These are phyloP conservation scores for Enterocytospora artemiae DNA, from an alignment of 371 early-diverging fungal species.

Conservation along the genomic window DNA sequence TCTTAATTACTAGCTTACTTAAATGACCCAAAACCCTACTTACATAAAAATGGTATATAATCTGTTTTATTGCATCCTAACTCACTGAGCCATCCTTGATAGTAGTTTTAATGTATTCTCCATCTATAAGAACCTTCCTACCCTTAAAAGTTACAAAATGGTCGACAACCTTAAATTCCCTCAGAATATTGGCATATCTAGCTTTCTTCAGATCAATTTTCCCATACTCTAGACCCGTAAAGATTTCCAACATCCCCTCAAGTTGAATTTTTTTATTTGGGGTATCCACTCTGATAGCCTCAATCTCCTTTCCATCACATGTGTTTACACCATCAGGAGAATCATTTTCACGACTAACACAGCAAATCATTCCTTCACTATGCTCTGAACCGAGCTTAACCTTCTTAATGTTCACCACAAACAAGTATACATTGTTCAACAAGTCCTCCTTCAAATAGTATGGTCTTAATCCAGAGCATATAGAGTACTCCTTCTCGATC, in stretches of 20 bases:
- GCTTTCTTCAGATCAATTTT: constrained; percentile 35
- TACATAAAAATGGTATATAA: too few species aligned
- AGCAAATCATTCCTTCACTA: constrained; percentile 58
- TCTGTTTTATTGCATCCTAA: too few species aligned
- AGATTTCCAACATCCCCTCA: constrained; percentile 6
- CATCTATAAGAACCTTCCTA: neutral
- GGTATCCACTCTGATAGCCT: constrained; percentile 52
- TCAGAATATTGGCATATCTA: constrained; percentile 21
- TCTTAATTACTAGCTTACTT: too few species aligned
- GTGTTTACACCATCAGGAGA: too few species aligned
- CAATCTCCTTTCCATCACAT: constrained; percentile 48
- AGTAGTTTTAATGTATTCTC: too few species aligned
- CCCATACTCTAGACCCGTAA: constrained; percentile 11
- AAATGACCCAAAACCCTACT: too few species aligned
- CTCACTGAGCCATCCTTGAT: too few species aligned
- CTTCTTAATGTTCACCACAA: constrained; percentile 56
- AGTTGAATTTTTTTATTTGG: constrained; percentile 60
- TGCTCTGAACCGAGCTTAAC: constrained; percentile 47
- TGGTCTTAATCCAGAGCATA: constrained; percentile 56
- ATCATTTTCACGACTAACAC: too few species aligned
- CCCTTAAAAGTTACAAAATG: constrained; percentile 20
- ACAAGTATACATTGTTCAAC: constrained; percentile 47
- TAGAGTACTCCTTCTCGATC: constrained; percentile 28
- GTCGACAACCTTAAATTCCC: constrained; percentile 7
- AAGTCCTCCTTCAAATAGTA: constrained; percentile 45